A percentile compares a stretch with the other conserved stretches of the same genome.
phyloP scores from a whole-genome alignment of 164 flowering plant species.

The Akebia trifoliata region DNA sequence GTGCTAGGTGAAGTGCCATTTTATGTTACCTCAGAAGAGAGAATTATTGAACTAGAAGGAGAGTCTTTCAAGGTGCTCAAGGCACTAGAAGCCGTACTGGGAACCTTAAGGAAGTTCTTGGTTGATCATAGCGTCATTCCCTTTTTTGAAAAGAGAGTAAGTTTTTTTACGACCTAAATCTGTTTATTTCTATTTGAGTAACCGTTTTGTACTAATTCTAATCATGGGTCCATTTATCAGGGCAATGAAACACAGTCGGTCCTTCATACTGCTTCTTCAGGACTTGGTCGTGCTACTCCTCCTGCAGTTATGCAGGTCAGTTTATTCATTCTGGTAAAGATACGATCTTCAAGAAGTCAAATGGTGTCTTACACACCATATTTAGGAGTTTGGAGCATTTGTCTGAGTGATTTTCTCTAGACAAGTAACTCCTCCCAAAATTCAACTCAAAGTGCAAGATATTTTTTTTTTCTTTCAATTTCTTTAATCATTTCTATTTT shows the following conservation, averaged over 20 bases:
- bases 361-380: neutral
- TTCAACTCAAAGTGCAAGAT: too few relatives aligned
- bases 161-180: constrained; percentile 14
- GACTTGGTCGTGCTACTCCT: constrained; percentile 50
- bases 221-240: constrained; percentile 30
- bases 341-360: too few relatives aligned
- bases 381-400: neutral
- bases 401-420: too few relatives aligned
- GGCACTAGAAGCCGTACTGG: constrained; percentile 78
- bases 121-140: constrained; percentile 89
- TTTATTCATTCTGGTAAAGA: neutral
- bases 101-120: constrained; percentile 87
- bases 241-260: constrained; percentile 28
- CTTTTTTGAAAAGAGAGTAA: constrained; percentile 78
- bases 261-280: constrained; percentile 38
- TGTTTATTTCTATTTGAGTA: neutral
- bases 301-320: constrained; percentile 84
- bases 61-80: constrained; percentile 69
- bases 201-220: neutral
- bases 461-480: too few relatives aligned
- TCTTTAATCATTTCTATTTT: too few relatives aligned
- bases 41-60: constrained; percentile 85
- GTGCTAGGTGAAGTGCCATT: constrained; percentile 63
- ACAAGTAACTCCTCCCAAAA: too few relatives aligned
- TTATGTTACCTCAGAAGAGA: constrained; percentile 72